Evolutionary conservation across 129 eudicot species (phyloP).

Genomic region (Oenanthe sinensis): DNA sequence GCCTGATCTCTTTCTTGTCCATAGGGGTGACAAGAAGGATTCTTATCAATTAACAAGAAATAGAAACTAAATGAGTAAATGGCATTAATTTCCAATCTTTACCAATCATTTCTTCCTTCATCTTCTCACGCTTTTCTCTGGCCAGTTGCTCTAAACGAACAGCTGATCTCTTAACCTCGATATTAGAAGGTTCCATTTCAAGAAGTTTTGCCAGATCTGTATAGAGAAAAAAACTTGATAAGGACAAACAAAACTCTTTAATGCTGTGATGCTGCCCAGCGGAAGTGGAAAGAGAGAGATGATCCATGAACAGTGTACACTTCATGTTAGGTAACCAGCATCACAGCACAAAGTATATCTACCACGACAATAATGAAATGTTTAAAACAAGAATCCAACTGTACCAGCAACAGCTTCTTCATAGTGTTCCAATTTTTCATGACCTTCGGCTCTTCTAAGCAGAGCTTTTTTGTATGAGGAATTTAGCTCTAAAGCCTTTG

Average conservation of each 20-base stretch:
- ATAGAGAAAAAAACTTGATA: not conserved
- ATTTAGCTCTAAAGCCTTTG: constrained; percentile 77
- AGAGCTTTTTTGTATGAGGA: constrained; percentile 68
- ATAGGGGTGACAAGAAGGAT: not conserved
- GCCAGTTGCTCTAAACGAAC: constrained; percentile 79
- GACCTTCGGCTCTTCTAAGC: constrained; percentile 79
- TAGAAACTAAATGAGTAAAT: not conserved
- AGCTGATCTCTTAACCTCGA: constrained; percentile 55
- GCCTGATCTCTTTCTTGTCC: not conserved
- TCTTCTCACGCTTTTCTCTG: constrained; percentile 79
- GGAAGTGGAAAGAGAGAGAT: not conserved
- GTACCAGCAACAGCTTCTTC: constrained; percentile 87
- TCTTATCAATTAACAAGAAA: not conserved
- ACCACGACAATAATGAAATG: not conserved
- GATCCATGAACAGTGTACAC: not conserved
- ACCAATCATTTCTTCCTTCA: constrained; percentile 97
- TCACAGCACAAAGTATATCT: not conserved
- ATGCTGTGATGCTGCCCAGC: too few species aligned
- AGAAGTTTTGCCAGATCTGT: constrained; percentile 63
- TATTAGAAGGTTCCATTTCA: constrained; percentile 74
- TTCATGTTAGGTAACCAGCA: not conserved
- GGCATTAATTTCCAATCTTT: not conserved
- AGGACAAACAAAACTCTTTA: not conserved
- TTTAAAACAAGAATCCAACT: not conserved
- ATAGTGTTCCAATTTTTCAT: constrained; percentile 79